These are phyloP conservation scores for Copromyces sp. DNA, from an alignment of 495 filamentous ascomycete species.

Conservation along the genomic window DNA sequence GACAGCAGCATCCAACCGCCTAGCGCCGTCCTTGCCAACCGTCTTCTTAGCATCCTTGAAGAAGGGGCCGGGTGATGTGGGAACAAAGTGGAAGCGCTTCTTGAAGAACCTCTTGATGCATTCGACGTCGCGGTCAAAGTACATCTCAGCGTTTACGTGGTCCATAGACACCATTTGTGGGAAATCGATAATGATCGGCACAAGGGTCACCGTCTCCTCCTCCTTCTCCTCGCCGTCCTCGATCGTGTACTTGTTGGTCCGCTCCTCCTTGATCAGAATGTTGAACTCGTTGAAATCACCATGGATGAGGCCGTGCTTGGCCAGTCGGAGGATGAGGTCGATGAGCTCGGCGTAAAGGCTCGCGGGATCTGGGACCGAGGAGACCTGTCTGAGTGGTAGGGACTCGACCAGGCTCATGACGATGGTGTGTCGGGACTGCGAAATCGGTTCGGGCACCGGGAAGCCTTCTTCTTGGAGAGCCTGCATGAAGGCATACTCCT, in stretches of 20 bases:
- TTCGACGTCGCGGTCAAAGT: conserved; percentile 89
- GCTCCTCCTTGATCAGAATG: conserved; percentile 74
- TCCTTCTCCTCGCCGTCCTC: conserved; percentile 13
- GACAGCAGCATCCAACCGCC: conserved; percentile 74
- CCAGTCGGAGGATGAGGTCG: conserved; percentile 71
- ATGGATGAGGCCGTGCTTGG: conserved; percentile 85
- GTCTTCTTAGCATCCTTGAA: conserved; percentile 73
- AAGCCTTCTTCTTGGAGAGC: conserved; percentile 74
- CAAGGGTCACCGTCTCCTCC: conserved; percentile 27
- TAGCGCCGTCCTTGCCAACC: conserved; percentile 51
- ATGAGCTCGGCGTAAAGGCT: conserved; percentile 81
- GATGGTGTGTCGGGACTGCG: conserved; percentile 85
- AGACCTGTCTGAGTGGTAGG: conserved; percentile 78
- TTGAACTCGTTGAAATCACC: conserved; percentile 99
- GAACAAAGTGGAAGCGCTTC: conserved; percentile 76
- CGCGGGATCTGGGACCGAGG: conserved; percentile 67
- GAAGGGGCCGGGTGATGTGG: conserved; percentile 72
- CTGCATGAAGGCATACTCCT: conserved; percentile 89
- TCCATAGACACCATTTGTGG: conserved; percentile 97
- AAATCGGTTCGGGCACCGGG: conserved; percentile 75
- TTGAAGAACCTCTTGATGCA: conserved; percentile 92
- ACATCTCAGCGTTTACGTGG: conserved; percentile 84
- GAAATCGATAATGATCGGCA: conserved; percentile 88
- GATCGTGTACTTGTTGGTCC: not conserved
- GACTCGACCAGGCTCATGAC: conserved; percentile 89